phyloP scores from a whole-genome alignment of 768 basidiomycete species.

The Termitomyces sp. region DNA sequence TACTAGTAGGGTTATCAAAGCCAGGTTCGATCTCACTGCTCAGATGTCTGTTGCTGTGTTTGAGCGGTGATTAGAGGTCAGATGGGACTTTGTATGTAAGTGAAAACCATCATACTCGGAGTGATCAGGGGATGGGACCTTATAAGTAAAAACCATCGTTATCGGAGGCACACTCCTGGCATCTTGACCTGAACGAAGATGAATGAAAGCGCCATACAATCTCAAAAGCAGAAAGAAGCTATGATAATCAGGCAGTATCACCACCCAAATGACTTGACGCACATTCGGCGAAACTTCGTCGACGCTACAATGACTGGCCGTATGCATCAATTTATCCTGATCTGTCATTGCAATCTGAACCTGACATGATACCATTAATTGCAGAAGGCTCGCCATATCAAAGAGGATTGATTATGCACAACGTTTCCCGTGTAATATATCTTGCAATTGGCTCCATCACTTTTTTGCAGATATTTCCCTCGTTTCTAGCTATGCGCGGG shows the following conservation, averaged over 20 bases:
- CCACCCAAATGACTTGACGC: constrained; percentile 8
- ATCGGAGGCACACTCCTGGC: background rate
- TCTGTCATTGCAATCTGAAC: background rate
- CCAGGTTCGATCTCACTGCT: background rate
- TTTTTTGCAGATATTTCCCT: background rate
- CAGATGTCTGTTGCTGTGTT: background rate
- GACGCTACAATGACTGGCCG: constrained; percentile 11
- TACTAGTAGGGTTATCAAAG: background rate
- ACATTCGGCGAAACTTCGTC: constrained; percentile 6
- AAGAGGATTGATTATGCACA: background rate
- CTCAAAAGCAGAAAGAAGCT: background rate
- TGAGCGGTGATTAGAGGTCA: background rate
- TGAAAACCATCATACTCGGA: background rate
- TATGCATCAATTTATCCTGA: background rate
- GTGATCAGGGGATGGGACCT: background rate
- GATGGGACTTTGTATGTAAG: background rate
- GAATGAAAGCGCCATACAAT: background rate
- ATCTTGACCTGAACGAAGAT: background rate
- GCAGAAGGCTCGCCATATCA: constrained; percentile 8
- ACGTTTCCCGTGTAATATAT: background rate
- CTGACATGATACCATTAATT: background rate
- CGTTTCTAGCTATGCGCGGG: background rate
- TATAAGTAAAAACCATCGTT: background rate
- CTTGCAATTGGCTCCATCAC: background rate
- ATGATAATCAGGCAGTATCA: constrained; percentile 6